Evolutionary conservation across 345 rosid species (phyloP).

Genomic region (Dipteronia sinensis): DNA sequence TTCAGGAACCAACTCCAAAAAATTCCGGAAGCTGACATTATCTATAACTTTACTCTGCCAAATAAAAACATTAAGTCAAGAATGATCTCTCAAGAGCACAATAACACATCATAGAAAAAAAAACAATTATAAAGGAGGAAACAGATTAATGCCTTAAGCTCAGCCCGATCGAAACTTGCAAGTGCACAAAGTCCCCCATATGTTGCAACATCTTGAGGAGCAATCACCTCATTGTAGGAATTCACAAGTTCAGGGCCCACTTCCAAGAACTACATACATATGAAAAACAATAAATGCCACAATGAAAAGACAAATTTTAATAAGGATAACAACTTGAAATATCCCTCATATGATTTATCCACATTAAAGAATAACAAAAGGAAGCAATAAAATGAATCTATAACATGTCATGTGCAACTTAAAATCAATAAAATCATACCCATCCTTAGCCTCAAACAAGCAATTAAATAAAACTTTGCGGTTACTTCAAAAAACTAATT

Average conservation of each 20-base stretch:
- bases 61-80: slow-evolving; percentile 28
- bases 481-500: not conserved
- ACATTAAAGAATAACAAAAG: not conserved
- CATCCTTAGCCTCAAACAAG: not conserved
- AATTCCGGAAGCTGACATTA: slow-evolving; percentile 84
- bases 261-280: slow-evolving; percentile 78
- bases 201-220: slow-evolving; percentile 97
- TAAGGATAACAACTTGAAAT: not conserved
- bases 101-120: not conserved
- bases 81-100: slow-evolving; percentile 3
- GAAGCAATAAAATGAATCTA: not conserved
- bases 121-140: not conserved
- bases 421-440: not conserved
- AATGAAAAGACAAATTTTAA: not conserved
- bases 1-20: slow-evolving; percentile 97
- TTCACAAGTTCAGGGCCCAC: slow-evolving; percentile 88
- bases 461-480: not conserved
- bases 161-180: slow-evolving; percentile 95
- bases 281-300: not conserved
- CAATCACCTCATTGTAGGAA: slow-evolving; percentile 88
- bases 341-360: not conserved
- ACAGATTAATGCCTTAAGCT: slow-evolving; percentile 68
- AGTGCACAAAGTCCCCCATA: slow-evolving; percentile 99
- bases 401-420: not conserved
- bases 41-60: slow-evolving; percentile 92